Base-by-base conservation (phyloP, 2,329 filamentous ascomycete genomes). In the Ophiostoma tasmaniense region DNA sequence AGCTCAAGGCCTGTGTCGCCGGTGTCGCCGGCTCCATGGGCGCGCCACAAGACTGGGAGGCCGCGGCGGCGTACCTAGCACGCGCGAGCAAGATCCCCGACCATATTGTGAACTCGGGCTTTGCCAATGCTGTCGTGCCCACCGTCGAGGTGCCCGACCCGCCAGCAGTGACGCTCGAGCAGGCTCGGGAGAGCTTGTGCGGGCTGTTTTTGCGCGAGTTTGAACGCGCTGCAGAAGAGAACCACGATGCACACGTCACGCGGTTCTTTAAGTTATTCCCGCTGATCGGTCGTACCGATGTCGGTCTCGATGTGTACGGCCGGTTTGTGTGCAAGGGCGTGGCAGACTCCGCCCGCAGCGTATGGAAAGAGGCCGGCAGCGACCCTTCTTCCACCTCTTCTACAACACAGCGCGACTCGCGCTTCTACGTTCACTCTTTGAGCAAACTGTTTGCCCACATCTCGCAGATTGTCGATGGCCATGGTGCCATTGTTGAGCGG, bases 251-350 rank as follows among this genome's bases (percentile, higher is more conserved):
- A 30, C 92, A 91, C 77, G 92, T 99, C 67, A 97, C 95, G 1
- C 84, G 95, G 59, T 99, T 99, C 82, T 99, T 99, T 82, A 99
- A 99, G 81, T 82, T 99, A 50, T 99, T 99, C 75, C 95, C 95
- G 20, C 81, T 99, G 45, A 97, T 99, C 76, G 93, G 91, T 17
- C 86, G 93, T 71, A 89, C 92, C 2, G 91, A 96, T 68, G 91
- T 94, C 8, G 95, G 95, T 0, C 79, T 99, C 69, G 94, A 99
- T 78, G 92, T 97, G 2, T 99, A 99, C 77, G 95, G 95, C 1
- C 87, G 90, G 73, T 99, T 98, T 77, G 94, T 99, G 37, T 99
- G 95, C 76, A 92, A 96, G 77, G 95, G 95, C 20, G 94, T 99
- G 50, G 93, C 94, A 7, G 87, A 89, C 20, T 87, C 90, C 67